Percentiles rank a stretch among this genome's conserved stretches.
These are phyloP conservation scores for Heliosperma pusillum DNA, from an alignment of 148 eudicot genomes.

Conservation along the genomic window DNA sequence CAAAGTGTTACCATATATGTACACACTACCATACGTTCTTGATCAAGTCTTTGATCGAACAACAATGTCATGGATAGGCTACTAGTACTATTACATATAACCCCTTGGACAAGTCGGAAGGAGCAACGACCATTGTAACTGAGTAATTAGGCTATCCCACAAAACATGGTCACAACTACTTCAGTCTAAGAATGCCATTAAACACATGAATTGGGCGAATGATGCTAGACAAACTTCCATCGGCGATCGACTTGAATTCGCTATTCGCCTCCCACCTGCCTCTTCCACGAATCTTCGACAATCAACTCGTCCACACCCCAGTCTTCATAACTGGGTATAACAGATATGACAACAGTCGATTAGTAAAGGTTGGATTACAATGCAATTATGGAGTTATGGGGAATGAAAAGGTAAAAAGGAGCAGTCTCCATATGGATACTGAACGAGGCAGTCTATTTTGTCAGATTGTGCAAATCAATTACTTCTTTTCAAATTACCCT, in stretches of 20 bases:
- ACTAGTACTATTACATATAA: not conserved
- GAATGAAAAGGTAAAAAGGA: no score
- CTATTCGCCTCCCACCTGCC: constrained; percentile 93
- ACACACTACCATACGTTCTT: not conserved
- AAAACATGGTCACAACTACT: no score
- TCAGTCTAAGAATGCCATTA: not conserved
- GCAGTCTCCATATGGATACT: not conserved
- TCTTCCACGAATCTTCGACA: constrained; percentile 98
- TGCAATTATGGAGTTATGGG: no score
- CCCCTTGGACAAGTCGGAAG: no score
- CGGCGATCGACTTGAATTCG: not conserved
- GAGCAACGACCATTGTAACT: no score
- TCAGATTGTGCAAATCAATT: not conserved
- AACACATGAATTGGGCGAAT: not conserved
- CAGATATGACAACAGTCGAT: not conserved
- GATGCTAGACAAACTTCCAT: not conserved
- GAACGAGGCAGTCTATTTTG: not conserved
- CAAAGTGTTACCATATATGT: not conserved
- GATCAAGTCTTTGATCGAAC: not conserved
- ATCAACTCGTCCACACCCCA: constrained; percentile 98
- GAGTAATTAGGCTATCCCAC: no score
- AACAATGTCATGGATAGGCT: not conserved
- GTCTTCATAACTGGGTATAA: constrained; percentile 73
- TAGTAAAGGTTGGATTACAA: no score
- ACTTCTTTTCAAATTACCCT: not conserved